phyloP scores from a whole-genome alignment of 768 basidiomycete species.

The Royoungia palumana region DNA sequence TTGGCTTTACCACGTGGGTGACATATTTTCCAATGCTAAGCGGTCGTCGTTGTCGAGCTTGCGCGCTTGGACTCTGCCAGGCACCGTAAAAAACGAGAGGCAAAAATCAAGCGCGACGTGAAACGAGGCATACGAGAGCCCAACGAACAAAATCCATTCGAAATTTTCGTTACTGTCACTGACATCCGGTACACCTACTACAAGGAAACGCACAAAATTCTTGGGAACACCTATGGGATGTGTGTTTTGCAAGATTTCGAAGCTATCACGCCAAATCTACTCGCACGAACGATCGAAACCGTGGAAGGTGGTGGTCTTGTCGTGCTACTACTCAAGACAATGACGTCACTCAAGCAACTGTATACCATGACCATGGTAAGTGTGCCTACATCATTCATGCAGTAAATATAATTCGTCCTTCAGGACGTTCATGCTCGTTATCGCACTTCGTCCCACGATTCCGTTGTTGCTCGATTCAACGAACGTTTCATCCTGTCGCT shows the following conservation, averaged over 20 bases:
- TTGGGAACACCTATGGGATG: constrained; percentile 98
- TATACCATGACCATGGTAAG: constrained; percentile 84
- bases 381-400: not conserved
- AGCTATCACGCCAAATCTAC: constrained; percentile 94
- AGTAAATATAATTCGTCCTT: not conserved
- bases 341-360: constrained; percentile 87
- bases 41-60: not conserved
- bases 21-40: not conserved
- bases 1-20: constrained; percentile 88
- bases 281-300: constrained; percentile 96
- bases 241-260: constrained; percentile 96
- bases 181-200: constrained; percentile 99
- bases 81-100: constrained; percentile 95
- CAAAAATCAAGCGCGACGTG: constrained; percentile 93
- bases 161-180: constrained; percentile 97
- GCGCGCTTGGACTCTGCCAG: constrained; percentile 33
- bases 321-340: constrained; percentile 88
- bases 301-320: constrained; percentile 94
- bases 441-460: constrained; percentile 85
- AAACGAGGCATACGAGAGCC: constrained; percentile 92
- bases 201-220: constrained; percentile 94
- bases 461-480: constrained; percentile 93
- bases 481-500: constrained; percentile 98
- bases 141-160: constrained; percentile 96
- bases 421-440: constrained; percentile 97